Base-by-base conservation (phyloP, 1,284 basidiomycete genomes). In the Marasmius fiardii region DNA sequence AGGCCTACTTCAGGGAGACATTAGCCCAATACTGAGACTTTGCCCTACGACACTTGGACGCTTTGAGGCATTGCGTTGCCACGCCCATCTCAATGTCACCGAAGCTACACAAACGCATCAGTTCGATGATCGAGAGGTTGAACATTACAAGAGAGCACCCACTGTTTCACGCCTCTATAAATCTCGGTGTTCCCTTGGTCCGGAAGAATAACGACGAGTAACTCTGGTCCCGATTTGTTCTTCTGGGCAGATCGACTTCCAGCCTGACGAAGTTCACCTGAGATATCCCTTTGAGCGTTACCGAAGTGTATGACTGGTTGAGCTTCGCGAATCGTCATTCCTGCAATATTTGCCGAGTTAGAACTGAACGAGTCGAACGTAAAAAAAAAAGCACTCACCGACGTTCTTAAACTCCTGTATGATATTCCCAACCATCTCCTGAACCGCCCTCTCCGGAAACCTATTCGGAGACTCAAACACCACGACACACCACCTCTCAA, bases 1-100 rank as follows among this genome's bases (percentile, higher is more conserved):
- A 16, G 31, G 69, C 79, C 64, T 55, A 90, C 90, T 92, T 92
- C n/a, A 92, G 68, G 60, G 80, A 83, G 4, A 92, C 84, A 60
- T 92, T 92, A 0, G 89, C 86, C 56, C 77, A 92, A 64, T 91
- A 92, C 60, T 91, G 89, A 0, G 77, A 67, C 58, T 83, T 89
- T 0, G 85, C 88, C 6, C 76, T 69, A 57, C 70, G 76, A 63
- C 85, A 86, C 62, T 88, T 90, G 2, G 64, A 69, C 14, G 75
- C 74, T 67, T 86, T 88, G 64, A 92, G 61, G 65, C 89, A 91
- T 59, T 90, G 88, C 8, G 77, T 80, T 0, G 75, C 69, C 5
- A 80, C 73, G 1, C 78, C 77, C 18, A 64, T 63, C 76, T 49
- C 47, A 33, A 49, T 20, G 16, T 49, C 47, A 31, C 47, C 47